Evolutionary conservation across 139 green algal genomes (phyloP), one percentile per base, ranked within the genome.

Genomic region (Gonium pectorale): DNA sequence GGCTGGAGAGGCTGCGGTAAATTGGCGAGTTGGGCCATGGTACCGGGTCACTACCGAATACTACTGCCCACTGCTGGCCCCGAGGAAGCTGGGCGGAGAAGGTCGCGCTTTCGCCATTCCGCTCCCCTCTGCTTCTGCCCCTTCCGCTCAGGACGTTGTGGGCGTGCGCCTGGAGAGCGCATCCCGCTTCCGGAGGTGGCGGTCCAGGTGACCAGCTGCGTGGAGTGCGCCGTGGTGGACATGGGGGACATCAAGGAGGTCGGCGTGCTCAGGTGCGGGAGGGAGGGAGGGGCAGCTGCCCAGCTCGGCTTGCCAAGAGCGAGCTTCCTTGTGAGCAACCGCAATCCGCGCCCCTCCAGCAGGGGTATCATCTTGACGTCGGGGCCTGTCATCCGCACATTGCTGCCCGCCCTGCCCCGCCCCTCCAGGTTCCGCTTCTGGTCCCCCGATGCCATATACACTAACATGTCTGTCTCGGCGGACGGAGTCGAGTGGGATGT

Each of bases 131-230:
- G 26, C 51, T 2, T 19, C 2, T 64, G 56, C 56, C 17, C n/a
- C 17, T 21, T 3, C 8, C 29, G 29, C 60, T 11, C 51, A 80
- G 56, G 31, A 63, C 62, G 77, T 83, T 60, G 62, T 64, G 17
- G 41, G 7, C 0, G 62, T 83, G 63, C 56, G 51, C n/a, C 60
- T 83, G 43, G 41, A 83, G 77, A 51, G n/a, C 60, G 17, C 37
- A 31, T n/a, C 7, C 29, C 35, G 35, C n/a, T 83, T 83, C 77
- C 51, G 5, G 77, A 83, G 77, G 24, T 83, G 41, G 77, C 41
- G 43, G 43, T 83, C 15, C 9, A 51, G 43, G 15, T 21, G 3
- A 43, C 6, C 9, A 41, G 31, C 77, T 83, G 77, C 44, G 24
- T 73, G 40, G 60, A 83, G 59, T 26, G 35, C 60, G 77, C 77